Evolutionary conservation across 148 eudicot species (phyloP).

Genomic region (Fagopyrum esculentum): DNA sequence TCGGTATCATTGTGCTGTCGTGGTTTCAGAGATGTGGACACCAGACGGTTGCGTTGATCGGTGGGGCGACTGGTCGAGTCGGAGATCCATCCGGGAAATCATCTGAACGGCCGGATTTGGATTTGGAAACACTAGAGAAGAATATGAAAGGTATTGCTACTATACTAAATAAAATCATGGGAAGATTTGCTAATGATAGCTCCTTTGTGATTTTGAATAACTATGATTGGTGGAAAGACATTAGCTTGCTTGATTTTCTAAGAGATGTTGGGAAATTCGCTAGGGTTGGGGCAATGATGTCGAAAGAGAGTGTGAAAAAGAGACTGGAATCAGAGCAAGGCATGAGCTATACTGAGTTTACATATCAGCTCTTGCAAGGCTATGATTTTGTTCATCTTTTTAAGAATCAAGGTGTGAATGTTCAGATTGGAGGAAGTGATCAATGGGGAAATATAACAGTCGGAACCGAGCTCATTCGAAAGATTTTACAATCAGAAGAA

Average conservation of each 20-base stretch:
- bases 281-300: constrained; percentile 77
- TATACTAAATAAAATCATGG: constrained; percentile 37
- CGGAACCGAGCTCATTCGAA: constrained; percentile 78
- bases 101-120: constrained; percentile 65
- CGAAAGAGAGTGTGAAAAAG: constrained; percentile 73
- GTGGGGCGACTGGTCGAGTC: constrained; percentile 86
- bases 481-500: constrained; percentile 33
- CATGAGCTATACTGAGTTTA: constrained; percentile 83
- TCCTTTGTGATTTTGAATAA: constrained; percentile 55
- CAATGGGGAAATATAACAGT: constrained; percentile 98
- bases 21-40: constrained; percentile 91
- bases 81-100: constrained; percentile 90
- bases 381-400: constrained; percentile 72
- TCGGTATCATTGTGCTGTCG: constrained; percentile 70
- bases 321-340: constrained; percentile 75
- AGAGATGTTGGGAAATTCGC: constrained; percentile 62
- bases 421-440: constrained; percentile 91
- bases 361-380: constrained; percentile 78
- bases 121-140: constrained; percentile 31
- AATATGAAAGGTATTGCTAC: constrained; percentile 38
- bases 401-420: constrained; percentile 44
- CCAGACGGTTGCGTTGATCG: constrained; percentile 55
- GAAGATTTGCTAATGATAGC: constrained; percentile 11
- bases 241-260: constrained; percentile 66
- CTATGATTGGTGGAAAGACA: constrained; percentile 92